phyloP scores from a whole-genome alignment of 257 asterid species.

The Fraxinus excelsior region DNA sequence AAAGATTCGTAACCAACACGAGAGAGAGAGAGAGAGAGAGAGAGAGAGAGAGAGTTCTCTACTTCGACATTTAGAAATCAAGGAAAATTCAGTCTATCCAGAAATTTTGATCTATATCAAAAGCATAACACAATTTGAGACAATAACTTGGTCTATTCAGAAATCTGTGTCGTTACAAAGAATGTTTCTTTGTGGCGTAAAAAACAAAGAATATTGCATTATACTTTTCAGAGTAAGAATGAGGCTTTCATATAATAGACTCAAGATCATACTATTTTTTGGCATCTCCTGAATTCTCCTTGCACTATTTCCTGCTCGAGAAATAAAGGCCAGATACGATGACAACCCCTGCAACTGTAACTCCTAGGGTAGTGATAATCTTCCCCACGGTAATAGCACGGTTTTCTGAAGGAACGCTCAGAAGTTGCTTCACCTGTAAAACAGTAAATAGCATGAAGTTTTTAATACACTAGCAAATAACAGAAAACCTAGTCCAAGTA shows the following conservation, averaged over 20 bases:
- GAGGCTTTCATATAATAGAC: too few species aligned
- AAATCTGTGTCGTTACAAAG: background rate
- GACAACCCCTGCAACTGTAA: conserved; percentile 71
- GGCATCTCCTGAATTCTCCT: background rate
- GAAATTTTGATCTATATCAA: too few species aligned
- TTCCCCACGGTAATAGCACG: conserved; percentile 35
- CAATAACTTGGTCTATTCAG: background rate
- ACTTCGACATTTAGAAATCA: too few species aligned
- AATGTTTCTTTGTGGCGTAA: background rate
- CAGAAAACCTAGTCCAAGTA: background rate
- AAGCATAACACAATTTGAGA: background rate
- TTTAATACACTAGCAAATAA: background rate
- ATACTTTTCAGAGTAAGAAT: too few species aligned
- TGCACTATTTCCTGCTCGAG: conserved; percentile 61
- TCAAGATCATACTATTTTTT: background rate
- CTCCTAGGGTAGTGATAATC: conserved; percentile 57
- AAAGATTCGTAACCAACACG: too few species aligned
- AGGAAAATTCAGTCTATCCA: too few species aligned
- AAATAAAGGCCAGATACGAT: conserved; percentile 65
- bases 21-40: too few species aligned
- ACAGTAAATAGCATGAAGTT: conserved; percentile 12
- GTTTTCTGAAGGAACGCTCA: conserved; percentile 47
- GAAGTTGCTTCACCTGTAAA: conserved; percentile 58
- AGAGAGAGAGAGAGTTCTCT: too few species aligned
- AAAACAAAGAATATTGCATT: background rate